Base-by-base conservation (phyloP, 2,329 filamentous ascomycete genomes). In the Westerdykella ornata region DNA sequence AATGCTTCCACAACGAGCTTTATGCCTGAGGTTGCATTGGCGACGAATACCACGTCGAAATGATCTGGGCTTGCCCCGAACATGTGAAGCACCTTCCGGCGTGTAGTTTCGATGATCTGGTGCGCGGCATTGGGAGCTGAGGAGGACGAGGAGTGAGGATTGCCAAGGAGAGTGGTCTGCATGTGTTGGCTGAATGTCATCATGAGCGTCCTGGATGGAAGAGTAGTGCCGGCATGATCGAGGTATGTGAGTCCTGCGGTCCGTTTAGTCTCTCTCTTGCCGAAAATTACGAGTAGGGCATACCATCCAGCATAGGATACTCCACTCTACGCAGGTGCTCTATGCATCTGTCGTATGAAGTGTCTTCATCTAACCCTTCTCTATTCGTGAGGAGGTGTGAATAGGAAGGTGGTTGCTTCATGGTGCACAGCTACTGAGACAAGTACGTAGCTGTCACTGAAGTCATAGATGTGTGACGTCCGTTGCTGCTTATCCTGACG, bases 21-120 rank as follows among this genome's bases (percentile, higher is more conserved):
- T 55, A 95, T 83, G 5, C 82, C 89, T 3, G 89, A 88, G 0
- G 90, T 97, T 15, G 90, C 85, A 65, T 97, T 97, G 28, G 88
- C 81, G 18, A 94, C 87, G 60, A 97, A 97, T 1, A 96, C 79
- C 2, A 97, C 67, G 54, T 96, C 89, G 53, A 92, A 97, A 1
- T 85, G 73, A 8, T 80, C 75, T 2, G 89, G 85, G 48, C 88
- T 81, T 2, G 88, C 89, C 28, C 82, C 81, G 67, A 95, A 88
- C 59, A 94, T 88, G 2, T 72, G 71, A 13, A 97, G 70, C 2
- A 68, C 54, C 47, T 58, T 48, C 40, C 46, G 29, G 46, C 64
- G 40, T 43, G 61, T 56, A 6, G 80, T 68, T 17, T 71, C 67
- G 47, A 82, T 76, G 26, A 84, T 74, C 43, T 74, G 68, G 19